phyloP scores from a whole-genome alignment of 257 asterid species.

The Solanum chilense region DNA sequence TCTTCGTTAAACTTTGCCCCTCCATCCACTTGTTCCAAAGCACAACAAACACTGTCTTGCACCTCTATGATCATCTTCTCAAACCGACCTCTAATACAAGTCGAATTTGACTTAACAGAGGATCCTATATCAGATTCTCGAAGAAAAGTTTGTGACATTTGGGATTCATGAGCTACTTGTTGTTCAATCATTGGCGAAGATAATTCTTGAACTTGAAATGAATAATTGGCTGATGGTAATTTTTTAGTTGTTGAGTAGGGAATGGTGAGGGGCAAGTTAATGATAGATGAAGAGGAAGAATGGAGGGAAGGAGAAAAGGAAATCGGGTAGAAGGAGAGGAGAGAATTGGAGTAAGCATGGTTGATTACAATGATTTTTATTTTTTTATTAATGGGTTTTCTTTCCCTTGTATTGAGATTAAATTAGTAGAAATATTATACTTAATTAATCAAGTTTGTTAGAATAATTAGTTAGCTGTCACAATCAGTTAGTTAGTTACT shows the following conservation, averaged over 20 bases:
- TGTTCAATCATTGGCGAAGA: slow-evolving; percentile 40
- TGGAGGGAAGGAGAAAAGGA: neutral
- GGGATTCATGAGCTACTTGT: slow-evolving; percentile 8
- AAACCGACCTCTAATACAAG: slow-evolving; percentile 54
- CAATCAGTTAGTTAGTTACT: no score
- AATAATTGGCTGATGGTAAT: slow-evolving; percentile 6
- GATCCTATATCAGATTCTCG: slow-evolving; percentile 35
- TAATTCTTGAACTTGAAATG: neutral
- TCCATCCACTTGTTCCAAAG: slow-evolving; percentile 66
- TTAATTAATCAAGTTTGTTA: no score
- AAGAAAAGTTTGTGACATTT: slow-evolving; percentile 60
- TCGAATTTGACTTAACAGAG: slow-evolving; percentile 1
- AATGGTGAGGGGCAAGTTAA: neutral
- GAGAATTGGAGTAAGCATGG: no score
- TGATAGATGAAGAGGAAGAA: neutral
- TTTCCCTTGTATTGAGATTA: no score
- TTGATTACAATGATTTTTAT: no score
- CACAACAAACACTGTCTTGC: slow-evolving; percentile 69
- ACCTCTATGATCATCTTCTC: slow-evolving; percentile 91
- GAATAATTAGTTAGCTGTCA: no score
- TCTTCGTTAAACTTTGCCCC: slow-evolving; percentile 66
- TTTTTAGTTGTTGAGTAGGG: slow-evolving; percentile 5
- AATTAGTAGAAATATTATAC: no score
- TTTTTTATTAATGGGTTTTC: no score
- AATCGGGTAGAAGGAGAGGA: neutral